These are phyloP conservation scores for Candida orba DNA, from an alignment of 805 yeast species.

Conservation along the genomic window DNA sequence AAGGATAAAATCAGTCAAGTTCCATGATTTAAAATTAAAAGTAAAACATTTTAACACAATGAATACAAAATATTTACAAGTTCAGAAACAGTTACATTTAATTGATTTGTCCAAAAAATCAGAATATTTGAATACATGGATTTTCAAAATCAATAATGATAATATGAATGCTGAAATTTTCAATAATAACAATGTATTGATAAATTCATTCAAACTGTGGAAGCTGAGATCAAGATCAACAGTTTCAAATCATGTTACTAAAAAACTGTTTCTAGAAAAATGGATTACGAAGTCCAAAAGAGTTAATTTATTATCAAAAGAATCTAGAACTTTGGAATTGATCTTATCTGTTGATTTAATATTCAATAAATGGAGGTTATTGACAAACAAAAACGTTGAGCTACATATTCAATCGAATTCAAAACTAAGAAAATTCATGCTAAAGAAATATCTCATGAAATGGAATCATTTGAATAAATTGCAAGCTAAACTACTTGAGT, in stretches of 20 bases:
- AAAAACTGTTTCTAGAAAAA: background rate
- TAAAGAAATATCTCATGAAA: background rate
- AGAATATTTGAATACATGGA: conserved; percentile 16
- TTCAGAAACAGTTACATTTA: too few species aligned
- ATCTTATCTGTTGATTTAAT: conserved; percentile 21
- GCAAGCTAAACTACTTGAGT: conserved; percentile 9
- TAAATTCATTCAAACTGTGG: background rate
- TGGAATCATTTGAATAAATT: conserved; percentile 9
- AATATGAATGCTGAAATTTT: background rate
- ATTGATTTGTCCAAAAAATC: conserved; percentile 4
- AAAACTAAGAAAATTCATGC: background rate
- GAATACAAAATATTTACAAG: too few species aligned
- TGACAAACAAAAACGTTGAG: background rate
- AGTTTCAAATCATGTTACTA: background rate
- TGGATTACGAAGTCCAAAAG: conserved; percentile 8
- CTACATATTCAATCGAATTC: background rate
- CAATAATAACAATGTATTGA: background rate
- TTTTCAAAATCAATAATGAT: background rate
- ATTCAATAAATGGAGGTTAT: conserved; percentile 20
- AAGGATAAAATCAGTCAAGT: background rate
- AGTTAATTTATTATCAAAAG: conserved; percentile 1
- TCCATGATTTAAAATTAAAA: background rate
- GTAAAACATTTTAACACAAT: too few species aligned
- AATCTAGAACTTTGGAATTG: conserved; percentile 13
- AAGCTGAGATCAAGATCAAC: background rate